phyloP scores from a whole-genome alignment of 352 stramenopile species.

The Pythium biforme region DNA sequence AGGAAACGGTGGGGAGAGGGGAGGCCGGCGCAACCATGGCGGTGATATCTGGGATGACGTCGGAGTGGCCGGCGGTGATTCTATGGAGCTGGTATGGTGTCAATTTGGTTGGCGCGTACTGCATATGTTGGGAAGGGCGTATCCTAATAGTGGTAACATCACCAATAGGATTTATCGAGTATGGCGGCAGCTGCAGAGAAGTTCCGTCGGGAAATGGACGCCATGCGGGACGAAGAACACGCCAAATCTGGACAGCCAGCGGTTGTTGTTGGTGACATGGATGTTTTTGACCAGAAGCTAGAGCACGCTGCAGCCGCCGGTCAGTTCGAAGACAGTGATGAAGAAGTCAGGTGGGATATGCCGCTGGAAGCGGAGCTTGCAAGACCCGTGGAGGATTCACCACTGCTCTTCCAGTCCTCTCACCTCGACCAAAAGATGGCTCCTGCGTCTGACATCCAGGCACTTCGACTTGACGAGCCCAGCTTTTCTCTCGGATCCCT shows the following conservation, averaged over 20 bases:
- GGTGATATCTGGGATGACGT: conserved; percentile 85
- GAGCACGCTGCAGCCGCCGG: conserved; percentile 64
- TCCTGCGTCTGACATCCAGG: background rate
- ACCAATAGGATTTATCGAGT: conserved; percentile 64
- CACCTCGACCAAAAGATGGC: conserved; percentile 23
- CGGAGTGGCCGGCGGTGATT: conserved; percentile 23
- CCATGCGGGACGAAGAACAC: conserved; percentile 50
- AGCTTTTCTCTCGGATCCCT: conserved; percentile 23
- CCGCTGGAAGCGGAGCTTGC: conserved; percentile 14
- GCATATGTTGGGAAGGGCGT: background rate
- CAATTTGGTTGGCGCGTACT: background rate
- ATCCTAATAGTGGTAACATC: conserved; percentile 12
- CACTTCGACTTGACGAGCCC: conserved; percentile 9
- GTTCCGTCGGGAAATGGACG: conserved; percentile 86
- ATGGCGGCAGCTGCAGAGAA: conserved; percentile 80
- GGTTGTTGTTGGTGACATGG: conserved; percentile 39
- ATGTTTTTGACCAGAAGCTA: conserved; percentile 79
- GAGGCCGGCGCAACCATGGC: conserved; percentile 18
- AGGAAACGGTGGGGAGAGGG: conserved; percentile 31
- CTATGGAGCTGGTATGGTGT: conserved; percentile 22
- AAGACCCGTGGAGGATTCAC: conserved; percentile 17
- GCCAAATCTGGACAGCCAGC: conserved; percentile 23
- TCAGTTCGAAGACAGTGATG: conserved; percentile 85
- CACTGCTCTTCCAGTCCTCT: conserved; percentile 21
- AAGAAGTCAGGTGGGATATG: conserved; percentile 65